Percentiles rank a stretch among this genome's conserved stretches.
These are phyloP conservation scores for Penicillium herquei DNA, from an alignment of 495 filamentous ascomycete species.

Conservation along the genomic window DNA sequence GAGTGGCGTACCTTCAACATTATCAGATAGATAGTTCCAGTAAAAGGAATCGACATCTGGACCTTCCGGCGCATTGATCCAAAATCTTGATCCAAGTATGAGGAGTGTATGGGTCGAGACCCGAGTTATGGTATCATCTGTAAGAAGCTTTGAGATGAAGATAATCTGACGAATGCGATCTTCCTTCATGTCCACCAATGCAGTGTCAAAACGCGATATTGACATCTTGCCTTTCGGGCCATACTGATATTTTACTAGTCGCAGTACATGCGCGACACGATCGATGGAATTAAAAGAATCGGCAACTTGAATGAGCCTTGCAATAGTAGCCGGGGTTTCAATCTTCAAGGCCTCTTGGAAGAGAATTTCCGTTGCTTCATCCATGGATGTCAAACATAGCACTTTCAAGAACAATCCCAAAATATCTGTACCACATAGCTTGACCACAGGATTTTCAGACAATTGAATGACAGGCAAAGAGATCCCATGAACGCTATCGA, in stretches of 20 bases:
- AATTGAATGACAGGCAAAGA: constrained; percentile 30
- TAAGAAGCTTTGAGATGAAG: constrained; percentile 32
- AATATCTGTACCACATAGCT: constrained; percentile 31
- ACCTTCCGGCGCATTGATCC: constrained; percentile 43
- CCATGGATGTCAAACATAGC: constrained; percentile 28
- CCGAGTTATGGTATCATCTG: constrained; percentile 23
- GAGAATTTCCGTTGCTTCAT: constrained; percentile 12
- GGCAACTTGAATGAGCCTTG: constrained; percentile 35
- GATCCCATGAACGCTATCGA: not conserved
- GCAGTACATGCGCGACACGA: not conserved
- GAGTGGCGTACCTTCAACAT: constrained; percentile 59
- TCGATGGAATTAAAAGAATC: constrained; percentile 36
- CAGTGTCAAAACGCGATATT: not conserved
- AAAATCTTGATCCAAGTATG: constrained; percentile 61
- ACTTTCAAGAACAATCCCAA: constrained; percentile 40
- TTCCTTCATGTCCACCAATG: constrained; percentile 35
- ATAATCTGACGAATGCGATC: constrained; percentile 42
- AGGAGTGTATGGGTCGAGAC: constrained; percentile 55
- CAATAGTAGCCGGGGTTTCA: constrained; percentile 30
- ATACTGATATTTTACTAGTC: constrained; percentile 1
- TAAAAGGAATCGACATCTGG: constrained; percentile 36
- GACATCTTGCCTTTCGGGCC: constrained; percentile 1
- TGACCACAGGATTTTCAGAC: constrained; percentile 20
- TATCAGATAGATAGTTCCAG: constrained; percentile 74
- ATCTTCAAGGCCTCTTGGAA: constrained; percentile 28